A percentile compares a stretch with the other conserved stretches of the same genome.
These are phyloP conservation scores for Microbotryum silenes-acaulis DNA, from an alignment of 1,284 basidiomycete species.

Conservation along the genomic window DNA sequence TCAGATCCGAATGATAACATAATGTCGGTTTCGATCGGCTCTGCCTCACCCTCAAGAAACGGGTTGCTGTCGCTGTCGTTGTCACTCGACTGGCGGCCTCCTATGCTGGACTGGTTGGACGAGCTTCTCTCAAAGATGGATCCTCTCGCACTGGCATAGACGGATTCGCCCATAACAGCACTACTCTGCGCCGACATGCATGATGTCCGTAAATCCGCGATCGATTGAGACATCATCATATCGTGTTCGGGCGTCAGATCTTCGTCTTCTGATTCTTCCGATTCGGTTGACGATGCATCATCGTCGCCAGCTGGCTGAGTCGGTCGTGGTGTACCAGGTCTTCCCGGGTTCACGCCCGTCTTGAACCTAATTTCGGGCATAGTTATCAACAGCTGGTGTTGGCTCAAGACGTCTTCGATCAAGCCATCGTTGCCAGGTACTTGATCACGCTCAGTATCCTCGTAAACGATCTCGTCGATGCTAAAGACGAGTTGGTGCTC, in stretches of 20 bases:
- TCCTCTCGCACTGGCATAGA: constrained; percentile 37
- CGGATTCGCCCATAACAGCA: constrained; percentile 18
- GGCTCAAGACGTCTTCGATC: not conserved
- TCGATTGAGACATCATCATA: constrained; percentile 46
- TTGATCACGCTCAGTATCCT: constrained; percentile 34
- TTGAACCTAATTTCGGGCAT: too few relatives aligned
- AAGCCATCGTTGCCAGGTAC: constrained; percentile 3
- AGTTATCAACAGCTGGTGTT: too few relatives aligned
- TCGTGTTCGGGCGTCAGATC: constrained; percentile 31
- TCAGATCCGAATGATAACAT: constrained; percentile 23
- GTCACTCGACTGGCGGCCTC: not conserved
- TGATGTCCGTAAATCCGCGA: constrained; percentile 43
- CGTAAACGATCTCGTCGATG: constrained; percentile 39
- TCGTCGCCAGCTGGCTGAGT: constrained; percentile 31
- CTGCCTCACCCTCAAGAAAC: too few relatives aligned
- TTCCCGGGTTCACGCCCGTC: not conserved
- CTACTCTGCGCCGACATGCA: constrained; percentile 9
- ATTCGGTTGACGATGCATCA: not conserved
- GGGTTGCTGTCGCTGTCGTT: too few relatives aligned
- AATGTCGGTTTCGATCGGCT: not conserved
- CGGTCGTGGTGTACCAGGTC: constrained; percentile 31
- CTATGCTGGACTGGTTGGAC: not conserved
- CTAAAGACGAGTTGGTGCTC: constrained; percentile 37
- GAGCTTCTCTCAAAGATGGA: not conserved
- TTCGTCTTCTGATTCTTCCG: constrained; percentile 30